A percentile compares a stretch with the other conserved stretches of the same genome.
phyloP scores from a whole-genome alignment of 352 stramenopile genomes.

The Phytophthora ramorum region DNA sequence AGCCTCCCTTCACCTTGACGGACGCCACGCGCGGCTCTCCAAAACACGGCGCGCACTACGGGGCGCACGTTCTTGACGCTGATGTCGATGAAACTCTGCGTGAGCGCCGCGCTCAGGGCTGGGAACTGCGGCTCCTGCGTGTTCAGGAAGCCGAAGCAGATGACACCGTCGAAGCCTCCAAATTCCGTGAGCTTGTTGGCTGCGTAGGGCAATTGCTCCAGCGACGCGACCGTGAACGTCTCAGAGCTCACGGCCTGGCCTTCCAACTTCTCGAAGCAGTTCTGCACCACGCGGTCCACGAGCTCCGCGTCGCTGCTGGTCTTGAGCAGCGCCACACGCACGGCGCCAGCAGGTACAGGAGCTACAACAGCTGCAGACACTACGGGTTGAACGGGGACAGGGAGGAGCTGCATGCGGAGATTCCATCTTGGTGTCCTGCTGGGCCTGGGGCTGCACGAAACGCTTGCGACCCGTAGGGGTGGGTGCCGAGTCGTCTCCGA shows the following conservation, averaged over 20 bases:
- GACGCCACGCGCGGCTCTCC: conserved; percentile 78
- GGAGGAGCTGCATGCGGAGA: conserved; percentile 40
- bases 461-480: conserved; percentile 34
- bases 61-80: conserved; percentile 83
- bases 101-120: conserved; percentile 61
- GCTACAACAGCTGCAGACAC: conserved; percentile 16
- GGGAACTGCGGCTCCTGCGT: conserved; percentile 66
- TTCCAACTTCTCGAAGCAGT: conserved; percentile 60
- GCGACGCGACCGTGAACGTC: conserved; percentile 74
- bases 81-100: conserved; percentile 85
- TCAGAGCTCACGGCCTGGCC: conserved; percentile 44
- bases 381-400: conserved; percentile 22
- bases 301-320: conserved; percentile 77
- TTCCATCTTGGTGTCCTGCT: conserved; percentile 49
- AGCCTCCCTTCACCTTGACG: conserved; percentile 81
- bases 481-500: conserved; percentile 48
- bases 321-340: conserved; percentile 79
- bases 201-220: conserved; percentile 87
- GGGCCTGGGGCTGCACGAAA: conserved; percentile 27
- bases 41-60: conserved; percentile 77
- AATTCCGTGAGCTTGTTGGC: conserved; percentile 84
- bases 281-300: conserved; percentile 74
- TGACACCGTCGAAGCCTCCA: conserved; percentile 79
- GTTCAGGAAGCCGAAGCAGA: conserved; percentile 85
- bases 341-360: conserved; percentile 5